These are phyloP conservation scores for Chalara sp. DNA, from an alignment of 2,329 filamentous ascomycete species.

Conservation along the genomic window DNA sequence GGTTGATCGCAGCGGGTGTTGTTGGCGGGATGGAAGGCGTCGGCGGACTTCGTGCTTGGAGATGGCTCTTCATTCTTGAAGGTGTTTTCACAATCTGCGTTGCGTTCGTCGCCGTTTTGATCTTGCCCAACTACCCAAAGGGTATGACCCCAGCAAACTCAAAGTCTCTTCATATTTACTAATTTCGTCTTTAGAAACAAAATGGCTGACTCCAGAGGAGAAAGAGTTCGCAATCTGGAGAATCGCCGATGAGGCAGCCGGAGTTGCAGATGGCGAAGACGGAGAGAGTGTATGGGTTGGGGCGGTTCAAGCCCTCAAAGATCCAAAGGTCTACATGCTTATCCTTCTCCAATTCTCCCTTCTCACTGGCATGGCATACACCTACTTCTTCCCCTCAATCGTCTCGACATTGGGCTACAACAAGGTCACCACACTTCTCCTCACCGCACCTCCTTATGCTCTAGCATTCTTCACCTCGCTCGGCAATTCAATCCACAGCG, in stretches of 20 bases:
- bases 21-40: constrained; percentile 28
- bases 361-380: constrained; percentile 12
- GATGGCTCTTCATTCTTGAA: constrained; percentile 36
- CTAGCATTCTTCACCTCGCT: constrained; percentile 14
- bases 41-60: constrained; percentile 9
- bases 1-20: constrained; percentile 48
- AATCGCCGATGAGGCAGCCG: no score
- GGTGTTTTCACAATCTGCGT: constrained; percentile 29
- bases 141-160: background rate
- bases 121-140: constrained; percentile 31
- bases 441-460: constrained; percentile 17
- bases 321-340: constrained; percentile 15
- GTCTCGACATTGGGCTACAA: constrained; percentile 13
- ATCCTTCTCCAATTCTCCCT: background rate
- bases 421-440: constrained; percentile 11
- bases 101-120: constrained; percentile 19
- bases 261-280: no score
- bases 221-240: no score
- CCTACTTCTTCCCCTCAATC: constrained; percentile 25
- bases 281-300: no score
- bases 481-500: constrained; percentile 4
- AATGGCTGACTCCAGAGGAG: no score
- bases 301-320: background rate
- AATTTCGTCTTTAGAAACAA: no score
- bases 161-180: no score